Evolutionary conservation across 345 rosid species (phyloP).

Genomic region (Boechera retrofracta): DNA sequence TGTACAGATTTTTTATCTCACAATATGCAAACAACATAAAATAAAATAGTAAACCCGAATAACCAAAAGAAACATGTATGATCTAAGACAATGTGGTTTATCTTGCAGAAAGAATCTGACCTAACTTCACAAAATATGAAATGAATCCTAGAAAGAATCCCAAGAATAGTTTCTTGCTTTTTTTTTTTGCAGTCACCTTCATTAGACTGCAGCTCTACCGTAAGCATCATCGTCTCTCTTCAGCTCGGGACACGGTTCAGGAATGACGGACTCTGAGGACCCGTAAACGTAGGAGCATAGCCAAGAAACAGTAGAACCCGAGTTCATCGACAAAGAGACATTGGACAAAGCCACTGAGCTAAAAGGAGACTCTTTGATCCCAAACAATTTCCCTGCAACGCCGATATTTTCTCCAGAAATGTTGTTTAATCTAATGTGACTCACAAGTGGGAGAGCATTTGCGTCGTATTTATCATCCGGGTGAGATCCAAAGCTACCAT

Average conservation of each 20-base stretch:
- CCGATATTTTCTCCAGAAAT: conserved; percentile 49
- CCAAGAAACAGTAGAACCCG: conserved; percentile 45
- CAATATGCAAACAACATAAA: conserved; percentile 47
- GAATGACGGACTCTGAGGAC: conserved; percentile 43
- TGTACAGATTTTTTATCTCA: conserved; percentile 57
- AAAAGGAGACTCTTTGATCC: conserved; percentile 56
- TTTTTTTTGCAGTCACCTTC: conserved; percentile 31
- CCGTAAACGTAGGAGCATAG: conserved; percentile 53
- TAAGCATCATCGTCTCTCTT: conserved; percentile 36
- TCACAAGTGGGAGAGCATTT: conserved; percentile 54
- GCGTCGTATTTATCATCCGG: conserved; percentile 57
- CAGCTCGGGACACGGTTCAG: conserved; percentile 55
- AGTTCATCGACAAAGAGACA: conserved; percentile 50
- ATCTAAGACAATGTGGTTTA: conserved; percentile 30
- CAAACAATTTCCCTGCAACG: conserved; percentile 53
- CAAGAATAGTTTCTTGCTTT: conserved; percentile 27
- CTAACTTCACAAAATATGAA: conserved; percentile 42
- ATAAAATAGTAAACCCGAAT: background rate
- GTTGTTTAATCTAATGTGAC: conserved; percentile 49
- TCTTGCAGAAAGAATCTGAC: conserved; percentile 38
- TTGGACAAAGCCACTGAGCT: conserved; percentile 52
- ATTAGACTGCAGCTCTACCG: conserved; percentile 55
- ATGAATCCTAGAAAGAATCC: conserved; percentile 57
- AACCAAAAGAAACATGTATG: conserved; percentile 26
- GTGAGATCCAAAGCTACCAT: conserved; percentile 58